Base-by-base conservation (phyloP, 164 flowering plant species). In the Vitis rotundifolia region DNA sequence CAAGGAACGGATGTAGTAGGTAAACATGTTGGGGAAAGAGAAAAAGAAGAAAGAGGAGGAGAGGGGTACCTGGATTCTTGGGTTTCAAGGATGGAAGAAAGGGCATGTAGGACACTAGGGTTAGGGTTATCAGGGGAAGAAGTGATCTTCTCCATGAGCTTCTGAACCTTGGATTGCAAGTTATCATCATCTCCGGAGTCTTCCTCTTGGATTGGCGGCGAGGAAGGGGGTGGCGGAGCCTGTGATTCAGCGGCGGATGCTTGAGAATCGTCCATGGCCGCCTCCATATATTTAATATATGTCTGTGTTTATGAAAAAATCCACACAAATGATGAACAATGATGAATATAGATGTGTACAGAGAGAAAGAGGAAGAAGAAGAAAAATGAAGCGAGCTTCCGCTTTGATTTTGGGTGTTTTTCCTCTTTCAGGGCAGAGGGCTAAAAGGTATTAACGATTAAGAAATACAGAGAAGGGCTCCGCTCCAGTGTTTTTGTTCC, bases 21-120 rank as follows among this genome's bases (percentile, higher is more conserved):
- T 22, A 22, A 1, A 22, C 2, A 22, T 22, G 26, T 22, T 22
- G 26, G 26, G 26, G 26, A 56, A 49, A 68, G 13, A 58, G 5
- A 47, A 12, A 47, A 19, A 13, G 12, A 51, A 37, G 55, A 55
- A 37, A 67, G 28, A 71, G 28, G 61, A 29, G 22, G 10, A 58
- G 16, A 57, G 10, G 19, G 67, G 31, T 63, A 91, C 98, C 89
- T 84, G 52, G 91, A 76, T 79, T 94, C 99, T 61, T 93, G 86
- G 1, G 83, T 79, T 73, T 94, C 99, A 8, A 94, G 84, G 63
- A 94, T 80, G 50, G 94, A 85, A 63, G 98, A 83, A 13, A 94
- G 87, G 61, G 97, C 94, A 68, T 94, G 98, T 16, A 94, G 84
- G 9, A 80, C 78, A 50, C 71, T 72, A 5, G 98, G 85, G 71